These are phyloP conservation scores for Talaromyces sp. DNA, from an alignment of 2,329 filamentous ascomycete species.

Conservation along the genomic window DNA sequence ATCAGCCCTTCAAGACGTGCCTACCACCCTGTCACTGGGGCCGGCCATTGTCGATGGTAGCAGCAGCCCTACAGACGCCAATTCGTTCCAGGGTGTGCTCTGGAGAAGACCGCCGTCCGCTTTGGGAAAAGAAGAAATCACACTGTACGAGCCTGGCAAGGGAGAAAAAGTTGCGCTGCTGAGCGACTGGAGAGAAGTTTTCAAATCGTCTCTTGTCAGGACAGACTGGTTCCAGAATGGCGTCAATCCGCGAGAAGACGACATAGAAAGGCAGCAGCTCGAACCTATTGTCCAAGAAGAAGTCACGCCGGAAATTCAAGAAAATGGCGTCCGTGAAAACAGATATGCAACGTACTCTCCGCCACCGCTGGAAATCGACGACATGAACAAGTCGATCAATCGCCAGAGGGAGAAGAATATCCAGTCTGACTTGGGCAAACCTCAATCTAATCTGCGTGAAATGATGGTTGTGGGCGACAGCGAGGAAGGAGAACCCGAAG, in stretches of 20 bases:
- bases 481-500: slow-evolving; percentile 2
- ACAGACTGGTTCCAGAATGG: slow-evolving; percentile 17
- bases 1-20: slow-evolving; percentile 14
- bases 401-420: slow-evolving; percentile 2
- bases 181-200: slow-evolving; percentile 44
- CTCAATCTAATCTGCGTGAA: neutral
- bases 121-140: slow-evolving; percentile 19
- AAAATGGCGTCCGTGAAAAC: neutral
- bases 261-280: neutral
- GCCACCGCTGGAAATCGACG: slow-evolving; percentile 11
- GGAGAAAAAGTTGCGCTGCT: slow-evolving; percentile 41
- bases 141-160: slow-evolving; percentile 34
- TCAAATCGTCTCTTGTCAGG: slow-evolving; percentile 31
- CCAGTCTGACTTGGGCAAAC: neutral
- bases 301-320: neutral
- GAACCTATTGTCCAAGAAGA: neutral
- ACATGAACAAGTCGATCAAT: slow-evolving; percentile 8
- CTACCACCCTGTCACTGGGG: slow-evolving; percentile 3
- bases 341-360: slow-evolving; percentile 9
- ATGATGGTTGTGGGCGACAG: slow-evolving; percentile 6
- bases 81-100: slow-evolving; percentile 36
- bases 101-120: slow-evolving; percentile 31
- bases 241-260: neutral
- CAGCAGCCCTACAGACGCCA: slow-evolving; percentile 16
- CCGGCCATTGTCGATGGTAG: slow-evolving; percentile 5